A percentile compares a stretch with the other conserved stretches of the same genome.
Evolutionary conservation across 2,329 filamentous ascomycete species (phyloP).

Genomic region (Xylaria sp.): DNA sequence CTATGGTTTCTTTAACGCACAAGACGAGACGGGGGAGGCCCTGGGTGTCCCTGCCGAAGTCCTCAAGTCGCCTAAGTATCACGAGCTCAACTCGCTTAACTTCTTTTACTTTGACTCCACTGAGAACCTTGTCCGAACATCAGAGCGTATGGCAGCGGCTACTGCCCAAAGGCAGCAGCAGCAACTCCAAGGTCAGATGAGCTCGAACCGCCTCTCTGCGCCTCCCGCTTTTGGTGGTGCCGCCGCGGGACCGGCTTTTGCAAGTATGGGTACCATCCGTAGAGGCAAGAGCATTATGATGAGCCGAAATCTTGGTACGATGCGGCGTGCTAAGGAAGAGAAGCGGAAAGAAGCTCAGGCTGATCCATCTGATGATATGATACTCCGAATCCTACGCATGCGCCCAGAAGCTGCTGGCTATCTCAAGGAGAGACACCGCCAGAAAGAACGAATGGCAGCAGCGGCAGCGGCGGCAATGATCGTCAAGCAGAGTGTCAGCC

Average conservation of each 20-base stretch:
- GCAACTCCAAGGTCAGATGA: constrained; percentile 65
- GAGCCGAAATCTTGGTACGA: constrained; percentile 91
- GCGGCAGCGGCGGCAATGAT: constrained; percentile 93
- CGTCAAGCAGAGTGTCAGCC: constrained; percentile 85
- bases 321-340: constrained; percentile 95
- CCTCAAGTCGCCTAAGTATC: constrained; percentile 96
- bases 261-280: constrained; percentile 75
- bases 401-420: constrained; percentile 88
- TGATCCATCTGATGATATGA: constrained; percentile 98
- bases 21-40: constrained; percentile 84
- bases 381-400: constrained; percentile 93
- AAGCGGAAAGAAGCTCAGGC: constrained; percentile 95
- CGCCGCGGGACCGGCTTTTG: constrained; percentile 61
- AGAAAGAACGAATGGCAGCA: constrained; percentile 92
- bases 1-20: constrained; percentile 93
- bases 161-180: constrained; percentile 80
- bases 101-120: constrained; percentile 98
- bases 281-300: constrained; percentile 88
- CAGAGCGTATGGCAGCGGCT: constrained; percentile 92
- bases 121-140: constrained; percentile 91
- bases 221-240: constrained; percentile 58
- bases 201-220: constrained; percentile 74
- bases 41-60: constrained; percentile 91
- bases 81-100: constrained; percentile 94
- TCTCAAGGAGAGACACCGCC: constrained; percentile 87